Evolutionary conservation across 2,329 filamentous ascomycete species (phyloP), one percentile per base, ranked within the genome.

Genomic region (Pseudonectria buxi): DNA sequence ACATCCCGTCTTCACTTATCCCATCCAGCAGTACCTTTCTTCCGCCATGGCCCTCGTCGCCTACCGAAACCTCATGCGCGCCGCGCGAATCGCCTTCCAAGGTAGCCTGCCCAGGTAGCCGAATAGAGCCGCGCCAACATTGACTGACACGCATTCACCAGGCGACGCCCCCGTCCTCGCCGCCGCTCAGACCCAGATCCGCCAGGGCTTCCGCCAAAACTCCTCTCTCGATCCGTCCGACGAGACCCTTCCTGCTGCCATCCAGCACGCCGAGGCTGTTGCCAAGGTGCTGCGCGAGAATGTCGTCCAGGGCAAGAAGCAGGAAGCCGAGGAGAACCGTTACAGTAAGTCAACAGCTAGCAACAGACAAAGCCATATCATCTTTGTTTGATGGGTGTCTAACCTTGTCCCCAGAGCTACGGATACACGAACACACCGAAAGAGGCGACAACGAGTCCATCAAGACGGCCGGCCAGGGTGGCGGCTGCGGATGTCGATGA

Each of bases 361-460:
- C 3, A 5, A 9, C n/a, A 10, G 32, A n/a, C n/a, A 18, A n/a
- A n/a, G n/a, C n/a, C n/a, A n/a, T n/a, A n/a, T n/a, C n/a, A n/a
- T n/a, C n/a, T n/a, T n/a, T n/a, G n/a, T n/a, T n/a, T n/a, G n/a
- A 9, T 28, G 7, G 16, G 30, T 34, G 27, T 31, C 26, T 37
- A 37, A 40, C 41, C 22, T 14, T 30, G 3, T 28, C 15, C 27
- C 28, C 49, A 95, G 88, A 83, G 57, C 66, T 96, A 38, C 75
- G 82, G 33, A 95, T 98, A 63, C 92, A 96, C 59, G 76, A 94
- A 42, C 69, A 94, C 46, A 98, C 83, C 22, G 90, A 98, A 62
- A 74, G 86, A 46, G 88, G 92, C 35, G 85, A 96, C 63, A 98
- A 98, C 56, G 88, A 95, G 50, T 86, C 82, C 24, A 78, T 95